Evolutionary conservation across 805 yeast species (phyloP), one percentile per base, ranked within the genome.

Genomic region (Candida nitratophila): DNA sequence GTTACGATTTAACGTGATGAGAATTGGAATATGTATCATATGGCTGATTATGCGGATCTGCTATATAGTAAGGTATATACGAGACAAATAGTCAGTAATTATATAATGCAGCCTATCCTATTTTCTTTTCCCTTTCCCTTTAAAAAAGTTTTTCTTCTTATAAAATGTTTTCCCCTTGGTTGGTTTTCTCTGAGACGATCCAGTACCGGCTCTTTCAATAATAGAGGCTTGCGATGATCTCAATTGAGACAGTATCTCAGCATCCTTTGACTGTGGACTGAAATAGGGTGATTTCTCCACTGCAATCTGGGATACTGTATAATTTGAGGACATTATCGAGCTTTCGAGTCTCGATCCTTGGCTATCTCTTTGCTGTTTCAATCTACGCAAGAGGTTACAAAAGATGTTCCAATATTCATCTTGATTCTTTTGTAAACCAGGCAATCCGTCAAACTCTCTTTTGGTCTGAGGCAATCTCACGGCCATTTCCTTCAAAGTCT

Each of bases 401-500:
- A 61, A 63, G 17, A 45, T 46, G 16, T 43, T 39, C 45, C 51
- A 64, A 40, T 55, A 60, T 41, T 50, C 56, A 27, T 50, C 35
- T 36, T 63, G 66, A 59, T 44, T 59, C 6, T 37, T 53, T 24
- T 60, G 55, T 17, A 71, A 59, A 5, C 66, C 73, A 1, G 54
- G 58, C 40, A 78, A 51, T 40, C 54, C 57, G 7, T 65, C 59
- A 56, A 68, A 83, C 35, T 70, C 82, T 16, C 53, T 57, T 38
- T 70, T 70, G 15, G 69, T 71, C 2, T 69, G 66, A 1, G 89
- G 88, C 29, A 82, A 63, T 41, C 62, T 66, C 17, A 57, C 49
- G 0, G 86, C 78, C 79, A 82, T 73, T 37, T 77, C 80, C 47
- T 70, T 69, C 45, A 81, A 55, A 0, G 78, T 59, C 1, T 58